These are phyloP conservation scores for Handroanthus guayacan DNA, from an alignment of 257 asterid genomes.

Conservation along the genomic window DNA sequence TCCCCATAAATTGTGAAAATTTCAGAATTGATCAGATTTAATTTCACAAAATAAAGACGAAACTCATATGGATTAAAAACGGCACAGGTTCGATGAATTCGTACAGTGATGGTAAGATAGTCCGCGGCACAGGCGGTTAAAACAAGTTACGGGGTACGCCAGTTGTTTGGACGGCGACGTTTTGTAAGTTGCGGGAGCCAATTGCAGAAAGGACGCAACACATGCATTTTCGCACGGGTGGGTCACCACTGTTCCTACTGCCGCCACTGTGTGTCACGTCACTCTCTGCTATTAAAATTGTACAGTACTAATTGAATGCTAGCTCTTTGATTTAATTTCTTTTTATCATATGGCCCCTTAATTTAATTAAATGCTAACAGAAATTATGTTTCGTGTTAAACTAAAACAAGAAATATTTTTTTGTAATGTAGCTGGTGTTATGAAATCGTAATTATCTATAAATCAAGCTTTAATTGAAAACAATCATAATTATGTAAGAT, in stretches of 20 bases:
- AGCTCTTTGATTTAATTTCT: background rate
- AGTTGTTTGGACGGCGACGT: conserved; percentile 50
- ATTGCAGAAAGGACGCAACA: conserved; percentile 34
- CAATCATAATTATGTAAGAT: too few relatives aligned
- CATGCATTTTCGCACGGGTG: conserved; percentile 42
- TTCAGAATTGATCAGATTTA: too few relatives aligned
- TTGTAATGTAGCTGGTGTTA: background rate
- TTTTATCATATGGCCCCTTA: too few relatives aligned
- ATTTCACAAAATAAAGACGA: too few relatives aligned
- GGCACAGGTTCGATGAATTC: background rate
- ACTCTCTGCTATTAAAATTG: conserved; percentile 31
- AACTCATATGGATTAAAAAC: background rate
- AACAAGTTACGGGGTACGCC: conserved; percentile 31
- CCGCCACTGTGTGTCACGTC: conserved; percentile 29
- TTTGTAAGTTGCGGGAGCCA: conserved; percentile 29
- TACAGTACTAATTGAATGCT: conserved; percentile 12
- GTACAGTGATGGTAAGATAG: background rate
- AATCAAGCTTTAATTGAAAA: too few relatives aligned
- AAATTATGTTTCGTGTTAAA: background rate
- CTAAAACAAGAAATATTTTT: background rate
- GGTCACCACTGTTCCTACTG: conserved; percentile 34
- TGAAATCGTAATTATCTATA: too few relatives aligned
- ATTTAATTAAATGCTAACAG: too few relatives aligned
- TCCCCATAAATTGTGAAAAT: too few relatives aligned
- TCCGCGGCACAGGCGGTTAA: conserved; percentile 29